Evolutionary conservation across 805 yeast genomes (phyloP).

Genomic region (Ogataea paraovalis): DNA sequence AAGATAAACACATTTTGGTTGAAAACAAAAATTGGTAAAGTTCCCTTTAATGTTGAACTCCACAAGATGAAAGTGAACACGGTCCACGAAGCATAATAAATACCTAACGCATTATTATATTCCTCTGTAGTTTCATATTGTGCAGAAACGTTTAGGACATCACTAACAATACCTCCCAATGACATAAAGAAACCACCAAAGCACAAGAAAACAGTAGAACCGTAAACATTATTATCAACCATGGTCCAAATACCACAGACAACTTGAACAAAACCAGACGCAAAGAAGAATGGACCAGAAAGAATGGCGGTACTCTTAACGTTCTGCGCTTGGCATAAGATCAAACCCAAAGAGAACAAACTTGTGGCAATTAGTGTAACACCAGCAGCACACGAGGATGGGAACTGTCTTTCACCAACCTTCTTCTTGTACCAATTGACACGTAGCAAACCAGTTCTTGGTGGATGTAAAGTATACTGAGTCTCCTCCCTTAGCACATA

Average conservation of each 20-base stretch:
- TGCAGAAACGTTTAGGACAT: slow-evolving; percentile 38
- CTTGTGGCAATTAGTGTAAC: slow-evolving; percentile 37
- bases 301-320: slow-evolving; percentile 37
- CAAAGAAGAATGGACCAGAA: slow-evolving; percentile 38
- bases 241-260: slow-evolving; percentile 47
- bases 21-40: slow-evolving; percentile 35
- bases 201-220: slow-evolving; percentile 42
- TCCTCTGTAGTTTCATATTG: slow-evolving; percentile 36
- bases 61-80: slow-evolving; percentile 43
- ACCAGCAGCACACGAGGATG: slow-evolving; percentile 44
- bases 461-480: slow-evolving; percentile 27
- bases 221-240: slow-evolving; percentile 45
- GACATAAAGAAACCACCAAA: slow-evolving; percentile 50
- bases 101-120: slow-evolving; percentile 40
- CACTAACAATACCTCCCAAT: slow-evolving; percentile 41
- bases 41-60: slow-evolving; percentile 41
- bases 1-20: slow-evolving; percentile 40
- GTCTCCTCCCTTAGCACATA: neutral
- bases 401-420: slow-evolving; percentile 33
- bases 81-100: slow-evolving; percentile 45
- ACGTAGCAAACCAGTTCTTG: slow-evolving; percentile 33
- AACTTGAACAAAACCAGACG: slow-evolving; percentile 42
- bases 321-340: slow-evolving; percentile 36
- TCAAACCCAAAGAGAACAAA: slow-evolving; percentile 40
- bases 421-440: slow-evolving; percentile 42